These are phyloP conservation scores for Xylaria sp. DNA, from an alignment of 2,329 filamentous ascomycete genomes.

Conservation along the genomic window DNA sequence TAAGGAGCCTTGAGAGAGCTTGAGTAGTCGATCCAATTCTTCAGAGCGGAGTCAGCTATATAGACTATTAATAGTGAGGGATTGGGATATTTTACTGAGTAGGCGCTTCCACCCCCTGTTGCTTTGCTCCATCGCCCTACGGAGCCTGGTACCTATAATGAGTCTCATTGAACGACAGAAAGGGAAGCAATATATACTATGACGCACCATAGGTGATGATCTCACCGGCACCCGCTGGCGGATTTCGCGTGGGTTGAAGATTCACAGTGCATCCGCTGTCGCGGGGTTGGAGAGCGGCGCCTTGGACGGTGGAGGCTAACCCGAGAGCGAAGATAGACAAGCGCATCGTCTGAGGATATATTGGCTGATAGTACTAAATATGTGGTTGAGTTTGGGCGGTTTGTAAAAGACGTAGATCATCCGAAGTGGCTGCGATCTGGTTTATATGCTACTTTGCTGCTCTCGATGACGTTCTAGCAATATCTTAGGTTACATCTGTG, in stretches of 20 bases:
- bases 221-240: background rate
- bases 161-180: background rate
- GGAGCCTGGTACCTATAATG: conserved; percentile 6
- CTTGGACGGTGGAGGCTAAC: conserved; percentile 4
- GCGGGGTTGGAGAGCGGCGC: background rate
- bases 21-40: conserved; percentile 21
- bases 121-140: conserved; percentile 10
- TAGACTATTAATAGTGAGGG: background rate
- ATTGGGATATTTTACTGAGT: conserved; percentile 9
- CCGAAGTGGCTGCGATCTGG: background rate
- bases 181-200: background rate
- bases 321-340: conserved; percentile 19
- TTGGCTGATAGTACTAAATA: background rate
- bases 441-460: background rate
- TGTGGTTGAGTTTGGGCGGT: background rate
- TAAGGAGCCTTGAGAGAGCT: conserved; percentile 13
- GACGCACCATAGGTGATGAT: conserved; percentile 15
- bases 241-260: conserved; percentile 12
- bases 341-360: background rate
- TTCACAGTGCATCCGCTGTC: conserved; percentile 24
- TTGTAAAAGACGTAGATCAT: background rate
- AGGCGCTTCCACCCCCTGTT: background rate
- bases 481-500: background rate
- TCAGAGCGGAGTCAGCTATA: background rate
- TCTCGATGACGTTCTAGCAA: background rate